Base-by-base conservation (phyloP, 345 rosid species). In the Theobroma cacao region DNA sequence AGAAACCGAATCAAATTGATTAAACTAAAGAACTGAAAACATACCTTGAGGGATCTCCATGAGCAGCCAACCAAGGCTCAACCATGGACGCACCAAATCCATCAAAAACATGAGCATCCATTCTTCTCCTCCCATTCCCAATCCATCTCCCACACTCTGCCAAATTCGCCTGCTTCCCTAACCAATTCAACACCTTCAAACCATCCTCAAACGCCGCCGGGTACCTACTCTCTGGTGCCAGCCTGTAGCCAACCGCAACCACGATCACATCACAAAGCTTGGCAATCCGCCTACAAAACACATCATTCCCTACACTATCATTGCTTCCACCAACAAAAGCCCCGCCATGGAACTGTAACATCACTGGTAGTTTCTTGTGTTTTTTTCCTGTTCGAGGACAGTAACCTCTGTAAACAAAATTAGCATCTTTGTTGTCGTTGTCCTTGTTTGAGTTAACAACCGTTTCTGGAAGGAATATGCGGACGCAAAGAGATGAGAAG, bases 341-440 rank as follows among this genome's bases (percentile, higher is more conserved):
- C 5, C 99, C 99, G n/a, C 97, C 98, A 14, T 95, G 99, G 78
- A 95, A 95, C 89, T 92, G 97, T 87, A 93, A 64, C 84, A 93
- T 86, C 83, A 92, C 92, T 33, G 99, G 97, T 52, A 95, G 79
- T 83, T 79, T 92, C 85, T 91, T 75, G 53, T 77, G 79, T 2
- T 64, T 71, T 61, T 72, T 86, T 14, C 85, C 86, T 15, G 47
- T 8, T 0, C 74, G 64, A 28, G 97, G 94, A 18, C 89, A 82
- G 38, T 91, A 94, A 3, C 97, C 97, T 31, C 92, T 83, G 75
- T 93, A 94, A 15, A 77, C 56, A 36, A 80, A 83, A 75, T 36
- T 2, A 36, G 52, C 24, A 69, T 79, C 75, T 55, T 75, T 77
- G 43, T 62, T 77, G 33, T 84, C 72, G 48, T 80, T 86, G 62